These are phyloP conservation scores for Agrostemma githago DNA, from an alignment of 148 eudicot species.

Conservation along the genomic window DNA sequence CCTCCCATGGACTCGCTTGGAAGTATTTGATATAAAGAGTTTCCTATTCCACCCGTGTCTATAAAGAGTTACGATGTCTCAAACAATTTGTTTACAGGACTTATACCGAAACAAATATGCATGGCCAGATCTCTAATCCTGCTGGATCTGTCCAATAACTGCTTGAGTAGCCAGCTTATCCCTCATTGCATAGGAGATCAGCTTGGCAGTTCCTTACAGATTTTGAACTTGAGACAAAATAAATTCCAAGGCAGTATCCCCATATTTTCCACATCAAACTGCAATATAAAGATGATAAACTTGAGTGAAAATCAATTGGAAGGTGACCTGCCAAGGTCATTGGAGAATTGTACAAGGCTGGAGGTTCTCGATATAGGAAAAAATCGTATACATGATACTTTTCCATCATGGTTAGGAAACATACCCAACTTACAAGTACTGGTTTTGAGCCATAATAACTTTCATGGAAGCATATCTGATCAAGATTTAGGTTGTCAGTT, in stretches of 20 bases:
- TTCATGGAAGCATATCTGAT: constrained; percentile 25
- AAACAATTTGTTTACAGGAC: constrained; percentile 19
- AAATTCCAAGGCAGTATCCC: constrained; percentile 24
- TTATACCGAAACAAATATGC: constrained; percentile 32
- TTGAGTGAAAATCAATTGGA: constrained; percentile 18
- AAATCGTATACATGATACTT: constrained; percentile 33
- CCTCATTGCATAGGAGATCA: constrained; percentile 28
- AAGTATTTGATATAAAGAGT: constrained; percentile 15
- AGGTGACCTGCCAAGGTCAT: constrained; percentile 24
- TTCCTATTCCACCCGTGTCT: constrained; percentile 30
- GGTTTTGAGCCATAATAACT: constrained; percentile 27
- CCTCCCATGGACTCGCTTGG: constrained; percentile 19
- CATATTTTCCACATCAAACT: background rate
- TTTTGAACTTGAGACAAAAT: constrained; percentile 27
- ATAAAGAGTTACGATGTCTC: background rate
- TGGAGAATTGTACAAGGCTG: constrained; percentile 17
- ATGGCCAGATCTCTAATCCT: constrained; percentile 11
- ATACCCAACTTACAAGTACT: constrained; percentile 35
- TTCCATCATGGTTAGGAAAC: constrained; percentile 40
- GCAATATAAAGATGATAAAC: constrained; percentile 18
- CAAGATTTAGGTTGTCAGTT: constrained; percentile 12
- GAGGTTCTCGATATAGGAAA: constrained; percentile 33
- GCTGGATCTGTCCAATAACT: constrained; percentile 35
- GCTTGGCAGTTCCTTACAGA: constrained; percentile 13
- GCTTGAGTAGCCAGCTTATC: constrained; percentile 24